These are phyloP conservation scores for Penicillium flavigenum DNA, from an alignment of 495 filamentous ascomycete species.

Conservation along the genomic window DNA sequence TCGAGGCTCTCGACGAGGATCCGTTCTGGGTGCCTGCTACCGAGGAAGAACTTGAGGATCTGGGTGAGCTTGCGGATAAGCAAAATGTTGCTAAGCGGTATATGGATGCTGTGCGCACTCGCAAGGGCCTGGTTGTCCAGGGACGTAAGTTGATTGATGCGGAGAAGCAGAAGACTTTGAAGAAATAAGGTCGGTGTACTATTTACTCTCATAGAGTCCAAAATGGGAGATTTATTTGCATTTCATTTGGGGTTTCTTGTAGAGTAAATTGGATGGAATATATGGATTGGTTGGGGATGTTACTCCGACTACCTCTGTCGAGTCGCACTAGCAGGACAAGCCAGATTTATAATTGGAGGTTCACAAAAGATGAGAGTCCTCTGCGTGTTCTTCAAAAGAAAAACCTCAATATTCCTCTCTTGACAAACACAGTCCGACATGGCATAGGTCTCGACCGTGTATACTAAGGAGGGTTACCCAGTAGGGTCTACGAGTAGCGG, in stretches of 20 bases:
- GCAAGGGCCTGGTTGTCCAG: slow-evolving; percentile 85
- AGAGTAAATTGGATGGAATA: neutral
- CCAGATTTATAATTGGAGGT: slow-evolving; percentile 26
- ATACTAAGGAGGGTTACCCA: slow-evolving; percentile 48
- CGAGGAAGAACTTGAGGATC: slow-evolving; percentile 93
- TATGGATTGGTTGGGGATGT: slow-evolving; percentile 22
- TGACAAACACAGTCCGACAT: slow-evolving; percentile 56
- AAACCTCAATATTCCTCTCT: slow-evolving; percentile 46
- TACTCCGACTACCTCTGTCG: slow-evolving; percentile 27
- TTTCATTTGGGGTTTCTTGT: slow-evolving; percentile 6
- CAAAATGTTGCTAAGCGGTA: slow-evolving; percentile 97
- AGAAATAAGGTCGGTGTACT: slow-evolving; percentile 58
- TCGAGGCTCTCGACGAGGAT: slow-evolving; percentile 85
- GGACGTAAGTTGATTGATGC: slow-evolving; percentile 83
- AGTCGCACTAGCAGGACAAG: slow-evolving; percentile 18
- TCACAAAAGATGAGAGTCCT: slow-evolving; percentile 34
- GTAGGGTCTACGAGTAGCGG: slow-evolving; percentile 4
- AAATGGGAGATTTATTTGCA: slow-evolving; percentile 9
- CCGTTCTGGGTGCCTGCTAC: slow-evolving; percentile 97
- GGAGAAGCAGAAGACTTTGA: slow-evolving; percentile 98
- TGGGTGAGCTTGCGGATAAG: slow-evolving; percentile 86
- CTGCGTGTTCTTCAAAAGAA: slow-evolving; percentile 21
- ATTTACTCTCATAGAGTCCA: slow-evolving; percentile 1
- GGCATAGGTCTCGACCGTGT: slow-evolving; percentile 46
- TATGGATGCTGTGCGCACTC: slow-evolving; percentile 79